Conservation (phyloP, 1,139 yeast genomes). For the Zygotorulaspora mrakii region DNA sequence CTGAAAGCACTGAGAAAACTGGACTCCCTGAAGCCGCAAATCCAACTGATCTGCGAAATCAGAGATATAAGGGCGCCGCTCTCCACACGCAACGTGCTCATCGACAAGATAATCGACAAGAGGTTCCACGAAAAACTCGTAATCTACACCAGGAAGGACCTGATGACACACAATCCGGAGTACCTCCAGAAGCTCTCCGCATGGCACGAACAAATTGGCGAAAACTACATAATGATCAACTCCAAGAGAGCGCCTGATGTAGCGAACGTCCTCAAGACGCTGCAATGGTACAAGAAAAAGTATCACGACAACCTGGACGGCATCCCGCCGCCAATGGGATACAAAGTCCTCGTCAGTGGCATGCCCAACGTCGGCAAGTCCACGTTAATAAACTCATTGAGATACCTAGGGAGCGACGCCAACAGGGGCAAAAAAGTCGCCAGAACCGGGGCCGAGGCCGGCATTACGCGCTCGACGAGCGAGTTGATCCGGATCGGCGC, state of each 20-base stretch:
- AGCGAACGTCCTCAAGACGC: constrained; percentile 45
- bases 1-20: constrained; percentile 70
- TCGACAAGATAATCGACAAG: constrained; percentile 61
- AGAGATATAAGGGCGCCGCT: constrained; percentile 89
- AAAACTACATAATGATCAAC: constrained; percentile 58
- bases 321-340: constrained; percentile 80
- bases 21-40: constrained; percentile 69
- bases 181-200: constrained; percentile 20
- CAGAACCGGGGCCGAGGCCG: constrained; percentile 82
- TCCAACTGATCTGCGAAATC: constrained; percentile 77
- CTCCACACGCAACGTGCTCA: constrained; percentile 74
- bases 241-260: constrained; percentile 54
- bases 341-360: constrained; percentile 74
- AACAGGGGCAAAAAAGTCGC: constrained; percentile 61
- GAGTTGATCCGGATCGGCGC: constrained; percentile 62
- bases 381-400: constrained; percentile 72
- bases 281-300: constrained; percentile 40
- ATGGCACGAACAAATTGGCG: constrained; percentile 47
- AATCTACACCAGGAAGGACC: constrained; percentile 35
- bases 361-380: constrained; percentile 99
- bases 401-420: constrained; percentile 39
- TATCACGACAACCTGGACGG: constrained; percentile 26
- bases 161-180: constrained; percentile 13
- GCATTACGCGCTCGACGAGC: constrained; percentile 79
- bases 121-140: constrained; percentile 41